A percentile compares a stretch with the other conserved stretches of the same genome.
phyloP scores from a whole-genome alignment of 768 basidiomycete genomes.

The Gloeophyllum trabeum region DNA sequence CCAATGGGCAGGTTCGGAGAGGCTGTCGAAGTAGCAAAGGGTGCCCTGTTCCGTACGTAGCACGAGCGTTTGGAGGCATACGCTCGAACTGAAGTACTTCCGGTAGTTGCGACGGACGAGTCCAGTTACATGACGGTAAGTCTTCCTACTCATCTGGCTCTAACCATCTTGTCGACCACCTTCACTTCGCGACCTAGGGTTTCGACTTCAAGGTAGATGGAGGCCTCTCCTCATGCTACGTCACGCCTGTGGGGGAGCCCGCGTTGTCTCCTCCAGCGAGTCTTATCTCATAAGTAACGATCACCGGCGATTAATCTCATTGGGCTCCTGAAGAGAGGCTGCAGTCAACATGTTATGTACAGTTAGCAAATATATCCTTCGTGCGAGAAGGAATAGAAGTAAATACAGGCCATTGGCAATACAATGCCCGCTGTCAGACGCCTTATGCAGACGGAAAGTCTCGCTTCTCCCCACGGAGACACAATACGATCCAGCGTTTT shows the following conservation, averaged over 20 bases:
- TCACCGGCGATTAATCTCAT: too few relatives aligned
- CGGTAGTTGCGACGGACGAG: slow-evolving; percentile 81
- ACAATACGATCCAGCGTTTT: too few relatives aligned
- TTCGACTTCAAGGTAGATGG: slow-evolving; percentile 96
- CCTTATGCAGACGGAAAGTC: too few relatives aligned
- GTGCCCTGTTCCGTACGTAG: slow-evolving; percentile 85
- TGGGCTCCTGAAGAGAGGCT: too few relatives aligned
- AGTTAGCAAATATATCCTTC: too few relatives aligned
- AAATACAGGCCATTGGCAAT: too few relatives aligned
- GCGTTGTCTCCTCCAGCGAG: slow-evolving; percentile 60
- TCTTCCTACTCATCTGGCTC: too few relatives aligned
- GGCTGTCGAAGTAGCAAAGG: slow-evolving; percentile 90
- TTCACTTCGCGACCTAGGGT: slow-evolving; percentile 33
- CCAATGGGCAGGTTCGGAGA: slow-evolving; percentile 98
- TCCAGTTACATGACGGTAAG: slow-evolving; percentile 91
- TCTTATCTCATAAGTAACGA: slow-evolving; percentile 24
- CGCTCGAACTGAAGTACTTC: background rate
- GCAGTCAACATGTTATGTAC: too few relatives aligned
- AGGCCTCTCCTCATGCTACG: slow-evolving; percentile 86
- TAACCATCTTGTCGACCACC: too few relatives aligned
- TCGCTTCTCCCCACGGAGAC: too few relatives aligned
- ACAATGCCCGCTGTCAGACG: too few relatives aligned
- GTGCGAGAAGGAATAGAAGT: too few relatives aligned
- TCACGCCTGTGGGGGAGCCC: slow-evolving; percentile 78
- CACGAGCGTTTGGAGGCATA: slow-evolving; percentile 21